Evolutionary conservation across 2,329 filamentous ascomycete species (phyloP), one percentile per base, ranked within the genome.

Genomic region (Proliferodiscus dingleyae): DNA sequence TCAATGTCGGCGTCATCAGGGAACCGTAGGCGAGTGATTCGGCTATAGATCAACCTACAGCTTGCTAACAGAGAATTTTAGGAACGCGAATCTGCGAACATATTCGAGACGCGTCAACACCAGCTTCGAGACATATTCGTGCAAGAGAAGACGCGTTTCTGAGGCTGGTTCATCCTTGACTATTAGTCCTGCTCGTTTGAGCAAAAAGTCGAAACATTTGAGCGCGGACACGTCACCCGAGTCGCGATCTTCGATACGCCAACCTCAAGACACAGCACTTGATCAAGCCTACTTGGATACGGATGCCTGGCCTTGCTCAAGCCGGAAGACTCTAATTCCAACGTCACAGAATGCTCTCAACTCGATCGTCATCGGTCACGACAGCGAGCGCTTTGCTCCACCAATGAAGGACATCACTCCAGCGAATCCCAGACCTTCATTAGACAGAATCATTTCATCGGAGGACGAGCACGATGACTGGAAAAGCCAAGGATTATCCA

Each of bases 101-200:
- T 61, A 61, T 28, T 58, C 57, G 22, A 52, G 46, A 45, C 56
- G 57, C 44, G 54, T 51, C 34, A 53, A 53, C 38, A 37, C 16
- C 22, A 53, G 34, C 30, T 13, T 41, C 23, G 43, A 48, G 22
- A 40, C 41, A 13, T 43, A 50, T 43, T 15, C 49, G 24, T 43
- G 24, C 33, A 59, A 57, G 36, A 56, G 43, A 28, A 50, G 44
- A 53, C 49, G 47, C 18, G 18, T 50, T 39, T 24, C 36, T 15
- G 42, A 45, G 5, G 19, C 28, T 5, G 16, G 10, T 16, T 34
- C 16, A 10, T 34, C 32, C 4, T 16, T 2, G 32, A 21, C n/a
- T 34, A 18, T 34, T 9, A 37, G n/a, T 26, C n/a, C 22, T 32
- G 11, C 22, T 26, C 41, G 16, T 19, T 30, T 22, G 23, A 43